phyloP scores from a whole-genome alignment of 176 grass and related monocot genomes.

The Coix lacrymajobi region DNA sequence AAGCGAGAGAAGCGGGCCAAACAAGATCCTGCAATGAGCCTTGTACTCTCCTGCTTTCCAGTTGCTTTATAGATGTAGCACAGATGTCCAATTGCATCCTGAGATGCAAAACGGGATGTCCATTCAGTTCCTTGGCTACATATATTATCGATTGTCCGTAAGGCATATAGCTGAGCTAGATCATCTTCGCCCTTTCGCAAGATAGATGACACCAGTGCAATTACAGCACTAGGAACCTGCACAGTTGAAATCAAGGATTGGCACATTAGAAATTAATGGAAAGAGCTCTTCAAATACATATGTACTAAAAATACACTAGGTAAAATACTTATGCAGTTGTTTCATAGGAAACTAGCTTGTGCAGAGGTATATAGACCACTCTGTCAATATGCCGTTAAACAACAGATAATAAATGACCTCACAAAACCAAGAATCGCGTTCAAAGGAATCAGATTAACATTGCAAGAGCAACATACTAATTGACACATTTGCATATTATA shows the following conservation, averaged over 20 bases:
- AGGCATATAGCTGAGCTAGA: conserved; percentile 88
- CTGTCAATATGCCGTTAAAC: neutral
- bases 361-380: neutral
- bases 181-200: conserved; percentile 96
- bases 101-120: conserved; percentile 87
- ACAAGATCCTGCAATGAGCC: conserved; percentile 89
- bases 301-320: neutral
- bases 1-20: conserved; percentile 78
- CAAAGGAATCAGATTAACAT: neutral
- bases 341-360: neutral
- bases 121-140: conserved; percentile 90
- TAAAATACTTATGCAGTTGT: neutral
- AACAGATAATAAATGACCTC: neutral
- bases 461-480: neutral
- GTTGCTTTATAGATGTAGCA: conserved; percentile 91
- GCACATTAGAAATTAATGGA: neutral
- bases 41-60: conserved; percentile 88
- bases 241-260: conserved; percentile 25
- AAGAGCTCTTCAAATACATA: conserved; percentile 6
- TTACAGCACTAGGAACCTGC: conserved; percentile 89
- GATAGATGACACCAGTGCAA: conserved; percentile 84
- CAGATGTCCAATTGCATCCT: conserved; percentile 83
- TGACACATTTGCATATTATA: neutral
- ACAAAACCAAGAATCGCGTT: neutral
- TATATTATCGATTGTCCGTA: conserved; percentile 96